Conservation (phyloP, 169 alveolate genomes). For the Cryptosporidium xiaoi region DNA sequence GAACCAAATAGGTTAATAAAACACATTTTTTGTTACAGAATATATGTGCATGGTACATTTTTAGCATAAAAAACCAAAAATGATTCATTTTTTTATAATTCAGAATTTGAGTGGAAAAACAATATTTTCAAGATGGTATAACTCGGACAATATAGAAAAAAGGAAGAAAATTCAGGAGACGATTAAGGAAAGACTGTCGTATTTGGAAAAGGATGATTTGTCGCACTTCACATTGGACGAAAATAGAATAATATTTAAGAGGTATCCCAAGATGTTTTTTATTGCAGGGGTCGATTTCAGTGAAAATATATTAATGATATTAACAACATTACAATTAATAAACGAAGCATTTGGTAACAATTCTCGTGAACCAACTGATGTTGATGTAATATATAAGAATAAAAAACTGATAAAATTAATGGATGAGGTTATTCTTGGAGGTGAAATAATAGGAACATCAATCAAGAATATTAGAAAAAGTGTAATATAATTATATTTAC, state of each 20-base stretch:
- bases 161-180: conserved; percentile 36
- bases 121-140: conserved; percentile 66
- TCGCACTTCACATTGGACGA: conserved; percentile 40
- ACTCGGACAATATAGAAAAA: conserved; percentile 1
- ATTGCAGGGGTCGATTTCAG: conserved; percentile 57
- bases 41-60: neutral
- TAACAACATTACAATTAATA: conserved; percentile 33
- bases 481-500: neutral
- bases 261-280: conserved; percentile 21
- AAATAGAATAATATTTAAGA: conserved; percentile 30
- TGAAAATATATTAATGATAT: conserved; percentile 27
- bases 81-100: conserved; percentile 53
- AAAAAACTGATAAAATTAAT: conserved; percentile 23
- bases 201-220: conserved; percentile 22
- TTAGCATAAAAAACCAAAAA: neutral
- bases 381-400: conserved; percentile 44
- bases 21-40: neutral
- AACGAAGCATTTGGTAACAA: conserved; percentile 40
- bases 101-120: conserved; percentile 54
- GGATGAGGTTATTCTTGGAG: conserved; percentile 69
- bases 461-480: conserved; percentile 11
- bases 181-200: conserved; percentile 10
- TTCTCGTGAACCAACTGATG: conserved; percentile 50
- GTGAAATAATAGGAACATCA: conserved; percentile 62
- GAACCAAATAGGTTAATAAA: neutral